phyloP scores from a whole-genome alignment of 164 flowering plant species.

The Litsea cubeba region DNA sequence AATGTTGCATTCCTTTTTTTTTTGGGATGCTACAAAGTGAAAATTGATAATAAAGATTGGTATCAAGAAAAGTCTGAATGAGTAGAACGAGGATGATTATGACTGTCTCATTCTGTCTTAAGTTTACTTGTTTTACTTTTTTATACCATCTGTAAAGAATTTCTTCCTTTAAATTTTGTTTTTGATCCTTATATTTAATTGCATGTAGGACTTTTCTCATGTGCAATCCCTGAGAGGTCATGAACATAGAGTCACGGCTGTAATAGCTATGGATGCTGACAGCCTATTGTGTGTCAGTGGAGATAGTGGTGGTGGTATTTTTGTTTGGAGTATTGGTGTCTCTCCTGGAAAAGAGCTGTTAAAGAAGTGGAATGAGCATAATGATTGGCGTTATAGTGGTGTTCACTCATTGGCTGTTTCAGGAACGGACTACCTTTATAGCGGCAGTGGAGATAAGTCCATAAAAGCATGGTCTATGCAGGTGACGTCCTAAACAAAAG shows the following conservation, averaged over 20 bases:
- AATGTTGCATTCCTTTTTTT: neutral
- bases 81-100: neutral
- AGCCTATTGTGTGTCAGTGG: slow-evolving; percentile 71
- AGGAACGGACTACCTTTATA: slow-evolving; percentile 54
- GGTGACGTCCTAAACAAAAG: slow-evolving; percentile 29
- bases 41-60: neutral
- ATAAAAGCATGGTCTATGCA: slow-evolving; percentile 86
- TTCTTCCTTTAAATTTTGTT: neutral
- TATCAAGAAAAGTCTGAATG: neutral
- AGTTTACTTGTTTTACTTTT: neutral
- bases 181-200: slow-evolving; percentile 3
- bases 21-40: neutral
- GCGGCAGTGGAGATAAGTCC: slow-evolving; percentile 85
- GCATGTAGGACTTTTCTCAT: slow-evolving; percentile 65
- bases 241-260: slow-evolving; percentile 68
- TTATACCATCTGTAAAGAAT: neutral
- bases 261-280: slow-evolving; percentile 51
- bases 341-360: slow-evolving; percentile 48
- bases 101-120: neutral
- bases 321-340: slow-evolving; percentile 48
- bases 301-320: slow-evolving; percentile 83
- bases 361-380: slow-evolving; percentile 64
- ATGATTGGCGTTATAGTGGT: slow-evolving; percentile 97
- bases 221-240: slow-evolving; percentile 80
- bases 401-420: slow-evolving; percentile 68